A percentile compares a stretch with the other conserved stretches of the same genome.
Conservation (phyloP, 1,284 basidiomycete genomes). For the Ganoderma multipileum region DNA sequence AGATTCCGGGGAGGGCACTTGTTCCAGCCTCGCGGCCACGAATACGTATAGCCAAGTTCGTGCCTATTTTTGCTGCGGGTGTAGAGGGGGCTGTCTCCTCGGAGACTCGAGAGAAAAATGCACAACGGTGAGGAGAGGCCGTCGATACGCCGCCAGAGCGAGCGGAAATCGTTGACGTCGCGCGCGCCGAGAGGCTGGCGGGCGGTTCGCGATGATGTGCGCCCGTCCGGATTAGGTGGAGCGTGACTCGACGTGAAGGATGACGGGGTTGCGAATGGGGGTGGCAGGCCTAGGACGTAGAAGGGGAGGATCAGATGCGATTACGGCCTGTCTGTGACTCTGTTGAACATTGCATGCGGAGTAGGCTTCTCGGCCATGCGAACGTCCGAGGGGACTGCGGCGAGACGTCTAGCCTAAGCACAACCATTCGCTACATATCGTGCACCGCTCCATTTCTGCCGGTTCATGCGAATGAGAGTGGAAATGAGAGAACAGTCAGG, state of each 20-base stretch:
- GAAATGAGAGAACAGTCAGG: background rate
- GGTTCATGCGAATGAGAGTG: background rate
- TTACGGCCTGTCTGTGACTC: slow-evolving; percentile 20
- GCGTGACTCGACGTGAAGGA: slow-evolving; percentile 8
- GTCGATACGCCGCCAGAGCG: slow-evolving; percentile 6
- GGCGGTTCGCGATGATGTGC: slow-evolving; percentile 11
- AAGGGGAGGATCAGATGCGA: slow-evolving; percentile 24
- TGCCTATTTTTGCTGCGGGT: background rate
- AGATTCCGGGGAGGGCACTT: background rate
- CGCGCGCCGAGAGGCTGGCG: background rate
- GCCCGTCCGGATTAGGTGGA: background rate
- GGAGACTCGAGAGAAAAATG: background rate
- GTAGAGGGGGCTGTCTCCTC: background rate
- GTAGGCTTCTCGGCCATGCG: background rate
- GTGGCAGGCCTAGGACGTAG: slow-evolving; percentile 4
- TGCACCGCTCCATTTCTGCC: background rate
- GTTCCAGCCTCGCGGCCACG: background rate
- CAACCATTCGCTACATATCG: background rate
- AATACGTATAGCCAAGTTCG: background rate
- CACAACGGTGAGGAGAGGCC: background rate
- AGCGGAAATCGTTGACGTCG: background rate
- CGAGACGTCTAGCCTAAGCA: background rate
- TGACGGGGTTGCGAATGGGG: slow-evolving; percentile 1
- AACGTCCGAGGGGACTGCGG: slow-evolving; percentile 6
- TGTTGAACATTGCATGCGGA: slow-evolving; percentile 1